phyloP scores from a whole-genome alignment of 2,329 filamentous ascomycete genomes.

The Xylaria sp. region DNA sequence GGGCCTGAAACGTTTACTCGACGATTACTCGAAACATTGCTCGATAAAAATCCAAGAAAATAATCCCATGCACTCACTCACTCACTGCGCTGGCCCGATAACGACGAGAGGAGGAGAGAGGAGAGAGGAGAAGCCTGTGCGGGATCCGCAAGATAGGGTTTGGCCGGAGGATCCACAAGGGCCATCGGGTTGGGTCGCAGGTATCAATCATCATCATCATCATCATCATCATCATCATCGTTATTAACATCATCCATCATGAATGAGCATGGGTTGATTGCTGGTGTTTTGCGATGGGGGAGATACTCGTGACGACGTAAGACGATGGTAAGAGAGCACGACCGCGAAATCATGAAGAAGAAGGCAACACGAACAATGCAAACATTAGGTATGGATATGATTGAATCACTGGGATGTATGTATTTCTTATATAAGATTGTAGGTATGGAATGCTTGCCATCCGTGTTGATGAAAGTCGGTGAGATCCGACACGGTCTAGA shows the following conservation, averaged over 20 bases:
- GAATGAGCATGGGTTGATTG: neutral
- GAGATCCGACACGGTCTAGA: slow-evolving; percentile 14
- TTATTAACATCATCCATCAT: slow-evolving; percentile 18
- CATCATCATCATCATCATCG: no score
- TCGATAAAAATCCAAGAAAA: slow-evolving; percentile 25
- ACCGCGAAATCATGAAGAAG: no score
- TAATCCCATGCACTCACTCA: neutral
- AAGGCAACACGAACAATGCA: neutral
- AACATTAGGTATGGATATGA: neutral
- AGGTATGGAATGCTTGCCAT: neutral
- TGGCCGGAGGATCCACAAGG: slow-evolving; percentile 7
- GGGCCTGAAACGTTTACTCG: slow-evolving; percentile 17
- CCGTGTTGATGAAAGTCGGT: slow-evolving; percentile 10
- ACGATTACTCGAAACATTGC: slow-evolving; percentile 35
- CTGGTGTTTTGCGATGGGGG: no score
- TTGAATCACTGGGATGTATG: no score
- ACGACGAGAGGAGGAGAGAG: no score
- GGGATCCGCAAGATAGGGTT: slow-evolving; percentile 1
- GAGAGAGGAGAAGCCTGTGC: no score
- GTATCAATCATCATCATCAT: no score
- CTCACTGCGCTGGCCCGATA: no score
- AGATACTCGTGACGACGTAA: neutral
- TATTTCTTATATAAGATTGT: neutral
- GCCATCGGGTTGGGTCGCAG: slow-evolving; percentile 15
- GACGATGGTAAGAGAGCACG: neutral